Evolutionary conservation across 2,329 filamentous ascomycete species (phyloP).

Genomic region (Neopestalotiopsis rosae): DNA sequence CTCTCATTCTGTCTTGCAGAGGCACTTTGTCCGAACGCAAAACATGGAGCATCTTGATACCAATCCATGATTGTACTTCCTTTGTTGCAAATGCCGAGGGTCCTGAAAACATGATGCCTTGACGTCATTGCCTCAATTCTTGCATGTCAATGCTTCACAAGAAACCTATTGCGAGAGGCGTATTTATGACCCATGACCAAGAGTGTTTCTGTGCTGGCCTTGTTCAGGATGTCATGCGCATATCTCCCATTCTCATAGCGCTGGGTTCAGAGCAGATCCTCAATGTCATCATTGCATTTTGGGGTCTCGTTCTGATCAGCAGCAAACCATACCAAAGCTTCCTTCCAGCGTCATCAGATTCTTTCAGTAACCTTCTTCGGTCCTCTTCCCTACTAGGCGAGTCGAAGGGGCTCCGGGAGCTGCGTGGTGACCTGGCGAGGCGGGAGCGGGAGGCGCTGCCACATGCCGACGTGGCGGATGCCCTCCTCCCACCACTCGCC

Average conservation of each 20-base stretch:
- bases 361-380: neutral
- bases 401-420: neutral
- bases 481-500: constrained; percentile 84
- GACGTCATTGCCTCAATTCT: neutral
- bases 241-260: neutral
- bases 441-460: constrained; percentile 49
- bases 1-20: neutral
- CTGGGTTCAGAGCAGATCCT: neutral
- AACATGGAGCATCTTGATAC: neutral
- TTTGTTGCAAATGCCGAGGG: neutral
- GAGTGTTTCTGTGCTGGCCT: neutral
- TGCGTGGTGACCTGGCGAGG: neutral
- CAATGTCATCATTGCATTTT: neutral
- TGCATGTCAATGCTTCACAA: neutral
- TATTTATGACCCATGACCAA: neutral
- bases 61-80: neutral
- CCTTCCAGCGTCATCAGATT: neutral
- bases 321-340: neutral
- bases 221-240: neutral
- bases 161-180: neutral
- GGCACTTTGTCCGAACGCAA: neutral
- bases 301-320: neutral
- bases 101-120: neutral
- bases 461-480: constrained; percentile 88
- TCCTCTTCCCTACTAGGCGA: neutral